Base-by-base conservation (phyloP, 345 rosid genomes). In the Brassica nigra region DNA sequence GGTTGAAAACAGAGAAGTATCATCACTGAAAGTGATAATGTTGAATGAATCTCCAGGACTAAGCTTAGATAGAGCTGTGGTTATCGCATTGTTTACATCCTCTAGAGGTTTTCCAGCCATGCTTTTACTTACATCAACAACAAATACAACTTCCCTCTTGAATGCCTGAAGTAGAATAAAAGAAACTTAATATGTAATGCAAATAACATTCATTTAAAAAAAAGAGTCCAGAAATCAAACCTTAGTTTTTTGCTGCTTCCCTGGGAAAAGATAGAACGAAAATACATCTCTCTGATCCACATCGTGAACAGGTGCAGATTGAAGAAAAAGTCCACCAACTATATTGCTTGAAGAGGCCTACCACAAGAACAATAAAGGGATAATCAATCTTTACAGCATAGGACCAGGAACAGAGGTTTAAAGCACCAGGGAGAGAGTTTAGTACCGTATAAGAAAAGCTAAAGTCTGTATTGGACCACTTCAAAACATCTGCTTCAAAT, bases 41-140 rank as follows among this genome's bases (percentile, higher is more conserved):
- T 87, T 89, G 82, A 93, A 95, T 66, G 91, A 87, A 90, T 95
- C 99, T 70, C 81, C 86, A 8, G 89, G 83, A 80, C 74, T 84
- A 62, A 93, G 92, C 83, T 84, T 81, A 59, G 77, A 76, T 62
- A 95, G 88, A 11, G 92, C 88, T 44, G 81, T 74, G 16, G 81
- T 76, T 82, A 95, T 65, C 28, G 95, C 98, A 73, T 67, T 85
- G 81, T 89, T 88, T 15, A 90, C 87, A 78, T 81, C 88, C 86
- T 87, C 91, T 10, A 95, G 89, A 57, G 89, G 84, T 83, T 81
- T 89, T 69, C 97, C 97, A 74, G 47, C 70, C 98, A 95, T 93
- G 83, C 99, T 95, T 81, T 83, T 89, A 85, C 98, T 95, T 80
- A 91, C 85, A 76, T 95, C 99, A 84, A 93, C 87, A 79, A 91